Conservation (phyloP, 1,284 basidiomycete genomes). For the Inonotus hispidus region DNA sequence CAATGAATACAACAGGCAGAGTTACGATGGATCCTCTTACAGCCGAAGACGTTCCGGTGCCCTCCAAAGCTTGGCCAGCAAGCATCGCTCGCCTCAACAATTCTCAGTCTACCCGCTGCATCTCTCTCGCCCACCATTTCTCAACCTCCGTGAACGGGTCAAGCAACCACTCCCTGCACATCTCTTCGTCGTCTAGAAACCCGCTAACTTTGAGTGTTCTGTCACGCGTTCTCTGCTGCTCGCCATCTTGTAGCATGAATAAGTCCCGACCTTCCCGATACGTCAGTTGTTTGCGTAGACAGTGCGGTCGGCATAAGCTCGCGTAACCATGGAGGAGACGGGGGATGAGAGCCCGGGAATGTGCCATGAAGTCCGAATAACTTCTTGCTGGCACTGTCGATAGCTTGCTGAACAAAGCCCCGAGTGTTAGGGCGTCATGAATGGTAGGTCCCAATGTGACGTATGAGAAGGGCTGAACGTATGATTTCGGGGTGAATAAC, state of each 20-base stretch:
- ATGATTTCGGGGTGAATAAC: background rate
- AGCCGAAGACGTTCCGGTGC: background rate
- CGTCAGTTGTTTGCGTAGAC: constrained; percentile 1
- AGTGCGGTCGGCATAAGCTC: background rate
- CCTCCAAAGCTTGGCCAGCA: background rate
- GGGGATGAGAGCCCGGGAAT: background rate
- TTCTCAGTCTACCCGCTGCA: background rate
- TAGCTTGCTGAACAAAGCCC: background rate
- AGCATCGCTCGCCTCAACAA: background rate
- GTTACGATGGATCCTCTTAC: background rate
- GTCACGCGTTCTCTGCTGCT: background rate
- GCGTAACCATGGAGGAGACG: background rate
- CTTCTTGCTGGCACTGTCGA: background rate
- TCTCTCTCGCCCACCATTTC: constrained; percentile 26
- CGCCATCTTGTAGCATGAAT: constrained; percentile 1
- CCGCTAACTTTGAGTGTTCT: background rate
- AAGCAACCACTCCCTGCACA: background rate
- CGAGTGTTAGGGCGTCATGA: constrained; percentile 6
- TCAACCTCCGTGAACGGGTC: constrained; percentile 32
- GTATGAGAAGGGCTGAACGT: background rate
- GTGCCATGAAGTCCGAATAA: background rate
- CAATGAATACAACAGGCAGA: background rate
- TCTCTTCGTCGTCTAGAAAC: background rate
- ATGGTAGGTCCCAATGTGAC: background rate
- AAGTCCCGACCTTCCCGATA: background rate